phyloP scores from a whole-genome alignment of 1,284 basidiomycete species.

The Apiotrichum laibachii region DNA sequence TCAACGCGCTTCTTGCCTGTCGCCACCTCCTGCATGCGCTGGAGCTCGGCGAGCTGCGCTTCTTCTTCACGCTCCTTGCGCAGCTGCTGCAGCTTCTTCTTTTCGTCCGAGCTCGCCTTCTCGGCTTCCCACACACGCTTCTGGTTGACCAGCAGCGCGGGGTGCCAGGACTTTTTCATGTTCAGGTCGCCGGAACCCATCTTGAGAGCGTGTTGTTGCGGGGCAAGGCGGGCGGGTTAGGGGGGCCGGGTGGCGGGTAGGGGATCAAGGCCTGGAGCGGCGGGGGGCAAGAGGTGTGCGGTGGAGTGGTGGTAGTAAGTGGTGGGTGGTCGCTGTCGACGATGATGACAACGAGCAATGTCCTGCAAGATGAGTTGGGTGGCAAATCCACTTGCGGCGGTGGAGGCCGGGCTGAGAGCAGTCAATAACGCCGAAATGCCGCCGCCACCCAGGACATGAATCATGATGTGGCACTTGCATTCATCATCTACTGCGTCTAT shows the following conservation, averaged over 20 bases:
- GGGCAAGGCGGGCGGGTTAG: neutral
- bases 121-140: conserved; percentile 99
- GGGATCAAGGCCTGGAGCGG: no score
- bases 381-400: neutral
- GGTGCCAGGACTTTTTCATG: conserved; percentile 84
- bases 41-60: conserved; percentile 90
- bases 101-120: conserved; percentile 94
- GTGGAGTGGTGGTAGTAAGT: neutral
- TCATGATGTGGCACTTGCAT: neutral
- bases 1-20: conserved; percentile 92
- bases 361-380: neutral
- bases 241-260: neutral
- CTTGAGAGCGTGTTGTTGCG: conserved; percentile 52
- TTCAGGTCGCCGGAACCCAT: conserved; percentile 78
- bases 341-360: neutral
- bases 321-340: neutral
- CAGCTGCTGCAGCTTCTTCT: conserved; percentile 94
- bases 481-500: no score
- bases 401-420: neutral
- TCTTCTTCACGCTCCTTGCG: conserved; percentile 97
- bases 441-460: neutral
- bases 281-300: neutral
- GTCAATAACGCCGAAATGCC: neutral
- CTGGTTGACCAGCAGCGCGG: conserved; percentile 96
- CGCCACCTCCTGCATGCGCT: conserved; percentile 86